A percentile compares a stretch with the other conserved stretches of the same genome.
phyloP scores from a whole-genome alignment of 148 eudicot species.

The Rhododendron griersonianum region DNA sequence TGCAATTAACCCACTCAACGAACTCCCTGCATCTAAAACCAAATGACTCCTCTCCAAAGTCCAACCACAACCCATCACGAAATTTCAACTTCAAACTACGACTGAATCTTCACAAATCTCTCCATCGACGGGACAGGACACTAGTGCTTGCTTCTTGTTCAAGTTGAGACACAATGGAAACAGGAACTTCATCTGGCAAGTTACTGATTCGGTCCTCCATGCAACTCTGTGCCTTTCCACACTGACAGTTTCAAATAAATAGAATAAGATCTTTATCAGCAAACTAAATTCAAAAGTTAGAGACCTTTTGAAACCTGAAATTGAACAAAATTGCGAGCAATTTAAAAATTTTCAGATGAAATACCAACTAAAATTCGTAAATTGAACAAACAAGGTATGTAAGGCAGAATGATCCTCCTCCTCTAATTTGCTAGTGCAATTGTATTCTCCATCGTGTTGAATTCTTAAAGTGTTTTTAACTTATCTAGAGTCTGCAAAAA shows the following conservation, averaged over 20 bases:
- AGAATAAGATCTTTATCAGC: not conserved
- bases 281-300: not conserved
- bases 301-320: not conserved
- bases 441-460: not conserved
- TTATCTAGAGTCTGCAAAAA: not conserved
- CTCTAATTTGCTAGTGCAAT: not conserved
- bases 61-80: not conserved
- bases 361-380: not conserved
- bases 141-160: not conserved
- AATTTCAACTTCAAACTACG: not conserved
- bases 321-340: not conserved
- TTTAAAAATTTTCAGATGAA: not conserved
- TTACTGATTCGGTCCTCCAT: not conserved
- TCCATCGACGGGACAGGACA: not conserved
- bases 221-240: not conserved
- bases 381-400: not conserved
- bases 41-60: not conserved
- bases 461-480: not conserved
- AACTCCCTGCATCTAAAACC: not conserved
- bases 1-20: not conserved
- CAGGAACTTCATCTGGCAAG: not conserved
- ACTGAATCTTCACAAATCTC: not conserved
- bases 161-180: not conserved
- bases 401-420: not conserved
- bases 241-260: not conserved